phyloP scores from a whole-genome alignment of 345 rosid species.

The Pugionium cornutum region DNA sequence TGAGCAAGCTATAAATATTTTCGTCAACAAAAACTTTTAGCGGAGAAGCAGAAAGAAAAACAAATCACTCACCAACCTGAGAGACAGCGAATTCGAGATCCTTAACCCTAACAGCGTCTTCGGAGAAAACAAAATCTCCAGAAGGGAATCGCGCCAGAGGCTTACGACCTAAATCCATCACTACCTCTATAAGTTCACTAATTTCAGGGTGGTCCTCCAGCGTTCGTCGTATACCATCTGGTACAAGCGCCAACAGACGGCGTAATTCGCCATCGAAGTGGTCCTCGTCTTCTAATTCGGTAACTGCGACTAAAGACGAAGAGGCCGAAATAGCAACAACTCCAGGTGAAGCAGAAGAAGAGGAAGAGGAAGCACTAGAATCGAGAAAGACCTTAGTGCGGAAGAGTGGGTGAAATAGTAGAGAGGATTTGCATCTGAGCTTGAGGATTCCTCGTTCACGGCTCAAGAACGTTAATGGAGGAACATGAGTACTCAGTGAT shows the following conservation, averaged over 20 bases:
- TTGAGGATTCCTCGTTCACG: conserved; percentile 27
- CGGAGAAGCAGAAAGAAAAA: background rate
- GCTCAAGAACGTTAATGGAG: conserved; percentile 35
- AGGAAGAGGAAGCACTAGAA: background rate
- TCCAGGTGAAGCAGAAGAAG: conserved; percentile 23
- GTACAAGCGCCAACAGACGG: conserved; percentile 67
- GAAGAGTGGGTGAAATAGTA: conserved; percentile 14
- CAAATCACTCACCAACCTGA: conserved; percentile 49
- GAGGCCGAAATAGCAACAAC: conserved; percentile 32
- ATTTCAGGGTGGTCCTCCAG: conserved; percentile 64
- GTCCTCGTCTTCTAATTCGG: conserved; percentile 36
- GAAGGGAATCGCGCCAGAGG: conserved; percentile 88
- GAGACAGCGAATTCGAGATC: conserved; percentile 71
- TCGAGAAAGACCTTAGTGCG: background rate
- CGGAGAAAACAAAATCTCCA: conserved; percentile 78
- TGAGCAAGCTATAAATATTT: background rate
- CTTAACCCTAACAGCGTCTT: conserved; percentile 53
- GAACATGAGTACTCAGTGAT: conserved; percentile 39
- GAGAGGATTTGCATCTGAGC: conserved; percentile 17
- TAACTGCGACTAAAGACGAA: conserved; percentile 27
- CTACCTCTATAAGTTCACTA: conserved; percentile 68
- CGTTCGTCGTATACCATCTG: conserved; percentile 60
- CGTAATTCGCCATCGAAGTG: conserved; percentile 59
- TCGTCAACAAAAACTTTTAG: background rate
- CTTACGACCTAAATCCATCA: conserved; percentile 83